phyloP scores from a whole-genome alignment of 2,329 filamentous ascomycete species.

The Tolypocladium inflatum region DNA sequence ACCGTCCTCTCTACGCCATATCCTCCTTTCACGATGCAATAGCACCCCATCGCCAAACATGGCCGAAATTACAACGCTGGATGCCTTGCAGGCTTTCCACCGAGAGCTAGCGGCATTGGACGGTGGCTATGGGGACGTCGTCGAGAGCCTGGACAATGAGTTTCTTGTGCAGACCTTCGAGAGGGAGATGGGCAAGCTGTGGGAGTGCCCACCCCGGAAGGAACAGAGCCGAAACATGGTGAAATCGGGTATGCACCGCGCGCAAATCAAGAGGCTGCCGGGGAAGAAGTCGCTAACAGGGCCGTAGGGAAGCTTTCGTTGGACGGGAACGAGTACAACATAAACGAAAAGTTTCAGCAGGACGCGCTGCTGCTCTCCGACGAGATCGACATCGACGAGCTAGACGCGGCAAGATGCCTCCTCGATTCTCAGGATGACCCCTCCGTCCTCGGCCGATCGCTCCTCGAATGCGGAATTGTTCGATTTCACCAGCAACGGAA shows the following conservation, averaged over 20 bases:
- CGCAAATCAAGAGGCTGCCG: not conserved
- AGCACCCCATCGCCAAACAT: constrained; percentile 39
- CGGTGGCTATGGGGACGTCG: constrained; percentile 51
- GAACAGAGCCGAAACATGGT: constrained; percentile 66
- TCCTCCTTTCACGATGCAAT: constrained; percentile 32
- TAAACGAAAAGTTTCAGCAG: constrained; percentile 86
- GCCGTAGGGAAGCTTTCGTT: constrained; percentile 65
- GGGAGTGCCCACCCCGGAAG: constrained; percentile 63
- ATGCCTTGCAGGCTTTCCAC: constrained; percentile 74
- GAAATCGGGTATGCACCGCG: constrained; percentile 46
- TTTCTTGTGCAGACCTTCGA: constrained; percentile 63
- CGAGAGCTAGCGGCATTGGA: constrained; percentile 71
- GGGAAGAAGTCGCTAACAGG: constrained; percentile 4
- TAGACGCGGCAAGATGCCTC: constrained; percentile 70
- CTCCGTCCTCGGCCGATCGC: constrained; percentile 58
- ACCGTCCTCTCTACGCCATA: not conserved
- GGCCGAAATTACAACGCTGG: constrained; percentile 65
- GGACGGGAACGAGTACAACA: constrained; percentile 60
- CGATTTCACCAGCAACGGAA: constrained; percentile 80
- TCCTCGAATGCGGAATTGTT: constrained; percentile 72
- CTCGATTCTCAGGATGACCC: constrained; percentile 64
- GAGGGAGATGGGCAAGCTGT: constrained; percentile 62
- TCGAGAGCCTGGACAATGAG: constrained; percentile 60
- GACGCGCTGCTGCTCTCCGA: constrained; percentile 74
- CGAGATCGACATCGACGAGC: constrained; percentile 81